Base-by-base conservation (phyloP, 345 rosid genomes). In the Syzygium oleosum region DNA sequence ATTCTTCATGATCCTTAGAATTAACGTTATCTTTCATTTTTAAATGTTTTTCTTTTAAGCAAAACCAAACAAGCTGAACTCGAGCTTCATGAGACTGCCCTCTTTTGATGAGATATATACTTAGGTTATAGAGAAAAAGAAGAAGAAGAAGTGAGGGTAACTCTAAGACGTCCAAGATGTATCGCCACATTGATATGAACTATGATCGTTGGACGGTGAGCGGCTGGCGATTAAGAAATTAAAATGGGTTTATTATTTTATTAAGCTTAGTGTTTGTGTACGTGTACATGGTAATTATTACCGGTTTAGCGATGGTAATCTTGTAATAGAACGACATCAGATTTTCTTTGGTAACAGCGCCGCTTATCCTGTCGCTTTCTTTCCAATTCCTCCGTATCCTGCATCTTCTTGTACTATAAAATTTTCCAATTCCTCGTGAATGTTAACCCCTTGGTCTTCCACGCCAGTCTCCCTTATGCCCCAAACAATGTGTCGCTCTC, bases 141-240 rank as follows among this genome's bases (percentile, higher is more conserved):
- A n/a, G n/a, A 13, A 61, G 23, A 58, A 22, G 13, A 56, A 41
- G 43, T 41, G 4, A 23, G 23, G 63, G 29, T n/a, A 25, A 58
- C 63, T 58, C 4, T 4, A 11, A 58, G 29, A 58, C 63, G 14
- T 58, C 68, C 29, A 58, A 58, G 63, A 25, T 58, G 23, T 10
- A 2, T 58, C 6, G 29, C 63, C 63, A 12, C 63, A 25, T 58
- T 58, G 7, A 58, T 58, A 25, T 25, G 9, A 25, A 25, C 63
- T 11, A 25, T 25, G 12, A 2, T 25, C 14, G 65, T 25, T 0
- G 29, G 29, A 58, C 15, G 65, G n/a, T 0, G 29, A 1, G 29
- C 27, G n/a, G 23, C 22, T 23, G 61, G 12, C n/a, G 43, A 41
- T 41, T 41, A 41, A 41, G 43, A 41, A 41, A 41, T 41, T 41